phyloP scores from a whole-genome alignment of 2,329 filamentous ascomycete species.

The Colletotrichum destructivum region DNA sequence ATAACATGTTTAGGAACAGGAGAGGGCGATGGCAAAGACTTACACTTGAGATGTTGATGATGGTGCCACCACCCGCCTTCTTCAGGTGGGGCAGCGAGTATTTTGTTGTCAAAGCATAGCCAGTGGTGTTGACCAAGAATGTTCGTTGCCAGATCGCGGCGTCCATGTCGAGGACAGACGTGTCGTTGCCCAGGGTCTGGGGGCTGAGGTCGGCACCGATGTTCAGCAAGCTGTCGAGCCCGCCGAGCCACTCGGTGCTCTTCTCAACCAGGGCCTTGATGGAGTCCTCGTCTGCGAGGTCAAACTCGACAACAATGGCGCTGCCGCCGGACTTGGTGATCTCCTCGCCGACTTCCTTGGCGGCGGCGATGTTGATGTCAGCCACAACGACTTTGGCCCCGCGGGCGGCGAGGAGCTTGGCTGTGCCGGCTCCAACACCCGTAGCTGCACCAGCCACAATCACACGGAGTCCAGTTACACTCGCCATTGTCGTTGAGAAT shows the following conservation, averaged over 20 bases:
- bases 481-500: conserved; percentile 6
- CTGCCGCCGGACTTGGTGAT: conserved; percentile 14
- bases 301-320: conserved; percentile 19
- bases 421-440: conserved; percentile 22
- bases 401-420: conserved; percentile 23
- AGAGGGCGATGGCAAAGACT: neutral
- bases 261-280: conserved; percentile 12
- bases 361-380: conserved; percentile 27
- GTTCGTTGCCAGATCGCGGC: conserved; percentile 22
- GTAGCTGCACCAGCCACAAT: conserved; percentile 25
- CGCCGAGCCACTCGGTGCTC: conserved; percentile 24
- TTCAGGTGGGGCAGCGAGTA: conserved; percentile 24
- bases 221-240: conserved; percentile 27
- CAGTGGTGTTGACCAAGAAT: conserved; percentile 24
- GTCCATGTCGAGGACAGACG: conserved; percentile 22
- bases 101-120: conserved; percentile 25
- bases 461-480: conserved; percentile 15
- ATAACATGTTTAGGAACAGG: neutral
- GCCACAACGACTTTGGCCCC: conserved; percentile 24
- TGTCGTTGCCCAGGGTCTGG: conserved; percentile 13
- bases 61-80: conserved; percentile 11
- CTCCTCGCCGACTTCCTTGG: conserved; percentile 12
- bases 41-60: conserved; percentile 29
- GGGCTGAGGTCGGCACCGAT: conserved; percentile 29
- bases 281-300: conserved; percentile 18